These are phyloP conservation scores for Eimeria sp. DNA, from an alignment of 169 alveolate species.

Conservation along the genomic window DNA sequence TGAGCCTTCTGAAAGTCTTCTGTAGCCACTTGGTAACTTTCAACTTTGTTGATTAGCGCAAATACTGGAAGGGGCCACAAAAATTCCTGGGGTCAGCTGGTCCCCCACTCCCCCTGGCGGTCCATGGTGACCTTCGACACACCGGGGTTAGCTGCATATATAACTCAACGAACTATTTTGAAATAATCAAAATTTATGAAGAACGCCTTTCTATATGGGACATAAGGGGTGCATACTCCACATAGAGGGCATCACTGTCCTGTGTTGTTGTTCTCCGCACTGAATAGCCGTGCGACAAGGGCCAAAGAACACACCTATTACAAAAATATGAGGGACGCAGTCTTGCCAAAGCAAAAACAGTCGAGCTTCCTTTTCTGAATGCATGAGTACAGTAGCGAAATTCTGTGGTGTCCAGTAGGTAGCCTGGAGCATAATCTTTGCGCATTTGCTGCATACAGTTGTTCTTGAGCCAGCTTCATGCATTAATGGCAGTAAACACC, in stretches of 20 bases:
- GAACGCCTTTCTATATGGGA: not conserved
- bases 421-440: too few relatives aligned
- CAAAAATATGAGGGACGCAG: too few relatives aligned
- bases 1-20: not conserved
- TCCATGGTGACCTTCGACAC: not conserved
- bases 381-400: too few relatives aligned
- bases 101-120: not conserved
- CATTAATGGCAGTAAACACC: too few relatives aligned
- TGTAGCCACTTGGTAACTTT: not conserved
- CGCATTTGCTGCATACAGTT: too few relatives aligned
- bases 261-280: not conserved
- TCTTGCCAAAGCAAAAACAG: too few relatives aligned
- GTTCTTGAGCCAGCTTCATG: too few relatives aligned
- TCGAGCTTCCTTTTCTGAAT: too few relatives aligned
- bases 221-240: not conserved
- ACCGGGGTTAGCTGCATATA: not conserved
- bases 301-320: too few relatives aligned
- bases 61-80: not conserved
- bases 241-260: not conserved
- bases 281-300: not conserved
- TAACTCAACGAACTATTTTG: not conserved
- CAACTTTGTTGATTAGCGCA: not conserved
- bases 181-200: too few relatives aligned
- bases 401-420: too few relatives aligned
- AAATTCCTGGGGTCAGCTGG: not conserved